Evolutionary conservation across 2,329 filamentous ascomycete species (phyloP).

Genomic region (Exserohilum rostratum): DNA sequence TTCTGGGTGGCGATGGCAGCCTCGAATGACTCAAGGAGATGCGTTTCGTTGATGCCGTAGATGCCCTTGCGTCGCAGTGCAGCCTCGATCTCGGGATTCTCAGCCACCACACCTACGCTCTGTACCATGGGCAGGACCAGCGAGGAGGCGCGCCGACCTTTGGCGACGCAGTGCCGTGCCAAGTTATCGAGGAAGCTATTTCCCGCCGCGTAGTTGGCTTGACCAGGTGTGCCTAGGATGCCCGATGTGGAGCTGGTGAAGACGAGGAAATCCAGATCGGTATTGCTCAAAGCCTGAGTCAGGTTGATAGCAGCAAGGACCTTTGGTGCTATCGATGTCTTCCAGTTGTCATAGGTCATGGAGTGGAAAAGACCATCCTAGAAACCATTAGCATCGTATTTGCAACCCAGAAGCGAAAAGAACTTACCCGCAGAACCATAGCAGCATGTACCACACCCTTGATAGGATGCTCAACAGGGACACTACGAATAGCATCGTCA

Average conservation of each 20-base stretch:
- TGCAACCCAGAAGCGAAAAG: too few relatives aligned
- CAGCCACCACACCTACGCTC: conserved; percentile 14
- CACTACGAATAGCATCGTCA: too few relatives aligned
- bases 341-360: not conserved
- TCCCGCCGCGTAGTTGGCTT: conserved; percentile 20
- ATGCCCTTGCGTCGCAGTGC: conserved; percentile 9
- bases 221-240: conserved; percentile 10
- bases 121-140: conserved; percentile 14
- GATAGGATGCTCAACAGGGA: not conserved
- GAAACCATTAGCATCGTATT: too few relatives aligned
- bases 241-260: conserved; percentile 14
- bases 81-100: conserved; percentile 5
- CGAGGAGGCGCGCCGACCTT: too few relatives aligned
- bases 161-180: too few relatives aligned
- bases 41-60: conserved; percentile 9
- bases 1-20: not conserved
- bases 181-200: conserved; percentile 20
- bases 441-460: conserved; percentile 15
- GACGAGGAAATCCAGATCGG: conserved; percentile 15
- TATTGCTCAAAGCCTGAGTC: not conserved
- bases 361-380: conserved; percentile 5
- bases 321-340: not conserved
- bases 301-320: not conserved
- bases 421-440: conserved; percentile 21
- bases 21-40: not conserved